Evolutionary conservation across 129 eudicot genomes (phyloP).

Genomic region (Solidago caesia): DNA sequence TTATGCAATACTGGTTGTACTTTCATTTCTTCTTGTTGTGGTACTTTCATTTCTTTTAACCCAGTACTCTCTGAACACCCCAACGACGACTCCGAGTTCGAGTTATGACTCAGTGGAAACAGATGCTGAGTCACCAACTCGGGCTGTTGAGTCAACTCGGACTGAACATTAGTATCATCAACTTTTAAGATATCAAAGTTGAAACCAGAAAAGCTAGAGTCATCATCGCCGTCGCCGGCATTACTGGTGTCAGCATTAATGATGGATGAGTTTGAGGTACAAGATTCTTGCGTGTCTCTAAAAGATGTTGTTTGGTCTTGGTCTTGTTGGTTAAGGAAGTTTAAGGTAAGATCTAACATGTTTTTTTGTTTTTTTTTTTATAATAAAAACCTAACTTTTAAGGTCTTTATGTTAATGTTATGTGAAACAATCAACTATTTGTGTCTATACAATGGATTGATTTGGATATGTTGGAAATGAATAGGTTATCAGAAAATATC

Average conservation of each 20-base stretch:
- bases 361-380: constrained; percentile 17
- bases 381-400: neutral
- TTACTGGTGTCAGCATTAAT: constrained; percentile 47
- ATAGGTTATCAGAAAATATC: constrained; percentile 10
- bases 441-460: too few species aligned
- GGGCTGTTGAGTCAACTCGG: constrained; percentile 31
- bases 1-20: constrained; percentile 35
- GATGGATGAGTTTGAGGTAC: constrained; percentile 49
- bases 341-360: constrained; percentile 78
- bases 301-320: constrained; percentile 24
- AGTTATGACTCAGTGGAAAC: constrained; percentile 48
- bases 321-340: constrained; percentile 23
- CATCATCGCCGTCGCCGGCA: constrained; percentile 42
- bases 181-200: constrained; percentile 49
- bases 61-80: constrained; percentile 30
- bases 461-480: neutral
- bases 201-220: constrained; percentile 37
- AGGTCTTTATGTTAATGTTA: neutral
- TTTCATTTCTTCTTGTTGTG: neutral
- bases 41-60: constrained; percentile 30
- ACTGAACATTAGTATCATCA: constrained; percentile 12
- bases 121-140: constrained; percentile 64
- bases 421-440: too few species aligned
- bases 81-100: constrained; percentile 5
- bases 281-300: constrained; percentile 47